Conservation (phyloP, 1,139 yeast genomes). For the Blastobotrys serpentis region DNA sequence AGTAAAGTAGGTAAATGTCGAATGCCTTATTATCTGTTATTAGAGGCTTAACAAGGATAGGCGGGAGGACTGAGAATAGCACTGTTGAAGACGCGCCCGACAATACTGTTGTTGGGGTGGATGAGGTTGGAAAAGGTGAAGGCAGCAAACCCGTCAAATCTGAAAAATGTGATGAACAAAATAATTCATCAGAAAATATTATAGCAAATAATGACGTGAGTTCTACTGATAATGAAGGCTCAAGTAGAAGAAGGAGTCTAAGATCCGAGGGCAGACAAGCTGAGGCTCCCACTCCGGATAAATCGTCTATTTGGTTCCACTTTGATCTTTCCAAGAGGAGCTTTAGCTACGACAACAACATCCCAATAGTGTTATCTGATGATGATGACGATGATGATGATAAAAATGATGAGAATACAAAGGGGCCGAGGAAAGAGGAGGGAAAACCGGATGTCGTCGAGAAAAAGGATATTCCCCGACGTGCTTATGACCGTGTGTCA, state of each 20-base stretch:
- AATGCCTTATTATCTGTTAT: constrained; percentile 28
- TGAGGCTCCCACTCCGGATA: not conserved
- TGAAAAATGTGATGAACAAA: not conserved
- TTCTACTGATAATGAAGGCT: not conserved
- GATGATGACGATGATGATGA: not conserved
- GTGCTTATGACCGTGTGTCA: not conserved
- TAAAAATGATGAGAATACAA: not conserved
- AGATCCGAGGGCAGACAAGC: not conserved
- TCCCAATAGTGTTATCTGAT: not conserved
- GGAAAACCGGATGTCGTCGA: not conserved
- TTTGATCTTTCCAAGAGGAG: constrained; percentile 7
- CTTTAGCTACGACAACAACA: not conserved
- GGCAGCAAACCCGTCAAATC: not conserved
- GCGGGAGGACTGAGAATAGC: not conserved
- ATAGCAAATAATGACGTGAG: too few relatives aligned
- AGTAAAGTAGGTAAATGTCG: constrained; percentile 19
- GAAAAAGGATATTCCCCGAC: not conserved
- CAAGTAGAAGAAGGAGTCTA: not conserved
- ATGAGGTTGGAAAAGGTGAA: not conserved
- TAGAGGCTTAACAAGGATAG: constrained; percentile 23
- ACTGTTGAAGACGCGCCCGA: not conserved
- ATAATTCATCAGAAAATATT: too few relatives aligned
- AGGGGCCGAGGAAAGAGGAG: not conserved
- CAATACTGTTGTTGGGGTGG: not conserved
- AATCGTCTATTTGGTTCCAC: constrained; percentile 1